Evolutionary conservation across 202 grass and related monocot species (phyloP).

Genomic region (Sporobolus alterniflorus): DNA sequence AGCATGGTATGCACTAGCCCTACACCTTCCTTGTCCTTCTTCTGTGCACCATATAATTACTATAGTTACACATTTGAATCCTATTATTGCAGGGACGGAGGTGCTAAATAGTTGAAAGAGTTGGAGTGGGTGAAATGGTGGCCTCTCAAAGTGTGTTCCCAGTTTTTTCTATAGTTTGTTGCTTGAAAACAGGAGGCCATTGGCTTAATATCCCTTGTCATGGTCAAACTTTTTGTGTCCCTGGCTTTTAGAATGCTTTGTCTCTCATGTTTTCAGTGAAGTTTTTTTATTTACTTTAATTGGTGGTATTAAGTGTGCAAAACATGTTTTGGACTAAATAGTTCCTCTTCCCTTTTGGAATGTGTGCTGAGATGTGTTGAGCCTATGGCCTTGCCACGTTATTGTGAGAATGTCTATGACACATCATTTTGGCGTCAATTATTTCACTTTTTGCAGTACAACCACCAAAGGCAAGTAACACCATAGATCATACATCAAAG

Average conservation of each 20-base stretch:
- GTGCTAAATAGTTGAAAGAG: slow-evolving; percentile 2
- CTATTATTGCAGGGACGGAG: slow-evolving; percentile 15
- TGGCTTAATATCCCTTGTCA: background rate
- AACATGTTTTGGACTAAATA: background rate
- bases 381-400: no score
- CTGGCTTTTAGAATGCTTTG: background rate
- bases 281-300: background rate
- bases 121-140: background rate
- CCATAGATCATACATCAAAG: no score
- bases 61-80: background rate
- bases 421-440: no score
- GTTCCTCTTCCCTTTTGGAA: background rate
- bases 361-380: background rate
- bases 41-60: background rate
- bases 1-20: background rate
- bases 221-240: background rate
- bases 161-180: background rate
- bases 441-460: no score
- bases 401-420: no score
- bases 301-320: background rate
- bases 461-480: no score
- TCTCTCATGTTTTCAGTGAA: background rate
- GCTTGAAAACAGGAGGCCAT: background rate
- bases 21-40: background rate
- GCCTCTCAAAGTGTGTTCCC: background rate